Evolutionary conservation across 2,329 filamentous ascomycete genomes (phyloP).

Genomic region (Cryphonectria carpinicola): DNA sequence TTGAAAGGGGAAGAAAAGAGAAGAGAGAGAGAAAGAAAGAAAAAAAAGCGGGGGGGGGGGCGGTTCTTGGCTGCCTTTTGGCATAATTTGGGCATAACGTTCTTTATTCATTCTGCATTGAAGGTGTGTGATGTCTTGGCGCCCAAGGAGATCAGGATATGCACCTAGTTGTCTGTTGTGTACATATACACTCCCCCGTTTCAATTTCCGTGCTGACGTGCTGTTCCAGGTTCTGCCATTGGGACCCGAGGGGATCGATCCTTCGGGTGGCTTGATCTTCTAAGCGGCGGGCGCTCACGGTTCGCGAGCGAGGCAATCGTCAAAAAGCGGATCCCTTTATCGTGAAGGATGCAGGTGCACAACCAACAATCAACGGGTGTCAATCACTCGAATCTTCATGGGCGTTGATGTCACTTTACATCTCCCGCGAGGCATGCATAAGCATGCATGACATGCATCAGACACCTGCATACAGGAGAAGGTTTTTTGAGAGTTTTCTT

Average conservation of each 20-base stretch:
- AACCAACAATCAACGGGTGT: background rate
- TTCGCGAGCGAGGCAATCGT: background rate
- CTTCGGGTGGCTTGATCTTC: background rate
- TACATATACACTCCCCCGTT: background rate
- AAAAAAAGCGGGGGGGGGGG: too few relatives aligned
- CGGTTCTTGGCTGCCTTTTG: background rate
- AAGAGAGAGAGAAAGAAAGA: too few relatives aligned
- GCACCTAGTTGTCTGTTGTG: background rate
- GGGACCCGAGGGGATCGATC: background rate
- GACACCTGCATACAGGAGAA: background rate
- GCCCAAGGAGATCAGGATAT: background rate
- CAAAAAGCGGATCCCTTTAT: background rate
- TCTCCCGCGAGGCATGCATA: background rate
- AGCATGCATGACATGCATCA: background rate
- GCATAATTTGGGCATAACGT: background rate
- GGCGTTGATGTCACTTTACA: background rate
- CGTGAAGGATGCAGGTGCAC: background rate
- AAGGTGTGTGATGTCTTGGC: background rate
- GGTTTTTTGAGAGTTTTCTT: too few relatives aligned
- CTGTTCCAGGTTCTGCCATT: background rate
- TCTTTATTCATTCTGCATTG: background rate
- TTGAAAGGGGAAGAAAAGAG: background rate
- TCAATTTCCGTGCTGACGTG: constrained; percentile 11
- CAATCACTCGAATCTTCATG: background rate
- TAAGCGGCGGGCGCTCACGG: background rate